Evolutionary conservation across 208 protist genomes (phyloP).

Genomic region (Crithidia mellificae): DNA sequence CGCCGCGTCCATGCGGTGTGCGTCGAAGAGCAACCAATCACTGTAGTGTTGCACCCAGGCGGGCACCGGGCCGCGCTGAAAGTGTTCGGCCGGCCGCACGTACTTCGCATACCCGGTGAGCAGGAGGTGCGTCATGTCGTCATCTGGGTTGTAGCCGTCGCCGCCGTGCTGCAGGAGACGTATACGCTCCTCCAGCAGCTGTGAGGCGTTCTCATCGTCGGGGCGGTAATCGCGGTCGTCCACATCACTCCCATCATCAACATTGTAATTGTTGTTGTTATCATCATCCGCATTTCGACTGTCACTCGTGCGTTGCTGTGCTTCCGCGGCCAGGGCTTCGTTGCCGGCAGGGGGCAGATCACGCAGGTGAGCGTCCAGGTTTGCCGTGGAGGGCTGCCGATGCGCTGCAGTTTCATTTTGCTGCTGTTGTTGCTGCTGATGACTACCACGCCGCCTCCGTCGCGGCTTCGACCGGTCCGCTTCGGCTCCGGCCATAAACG

Average conservation of each 20-base stretch:
- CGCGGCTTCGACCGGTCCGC: no score
- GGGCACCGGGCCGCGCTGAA: conserved; percentile 35
- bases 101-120: not conserved
- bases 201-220: conserved; percentile 25
- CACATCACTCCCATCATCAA: not conserved
- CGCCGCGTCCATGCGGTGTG: conserved; percentile 11
- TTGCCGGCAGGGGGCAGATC: not conserved
- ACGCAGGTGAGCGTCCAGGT: conserved; percentile 13
- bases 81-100: conserved; percentile 19
- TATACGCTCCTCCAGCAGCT: conserved; percentile 14
- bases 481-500: no score
- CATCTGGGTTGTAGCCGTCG: not conserved
- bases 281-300: no score
- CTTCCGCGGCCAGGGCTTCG: not conserved
- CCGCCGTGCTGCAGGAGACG: conserved; percentile 4
- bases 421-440: not conserved
- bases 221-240: conserved; percentile 19
- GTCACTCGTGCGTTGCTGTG: no score
- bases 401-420: not conserved
- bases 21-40: conserved; percentile 41
- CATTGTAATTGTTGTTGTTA: not conserved
- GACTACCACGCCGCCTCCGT: no score
- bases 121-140: not conserved
- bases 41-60: conserved; percentile 51
- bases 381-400: not conserved